Evolutionary conservation across 768 basidiomycete genomes (phyloP).

Genomic region (Suillus occidentalis): DNA sequence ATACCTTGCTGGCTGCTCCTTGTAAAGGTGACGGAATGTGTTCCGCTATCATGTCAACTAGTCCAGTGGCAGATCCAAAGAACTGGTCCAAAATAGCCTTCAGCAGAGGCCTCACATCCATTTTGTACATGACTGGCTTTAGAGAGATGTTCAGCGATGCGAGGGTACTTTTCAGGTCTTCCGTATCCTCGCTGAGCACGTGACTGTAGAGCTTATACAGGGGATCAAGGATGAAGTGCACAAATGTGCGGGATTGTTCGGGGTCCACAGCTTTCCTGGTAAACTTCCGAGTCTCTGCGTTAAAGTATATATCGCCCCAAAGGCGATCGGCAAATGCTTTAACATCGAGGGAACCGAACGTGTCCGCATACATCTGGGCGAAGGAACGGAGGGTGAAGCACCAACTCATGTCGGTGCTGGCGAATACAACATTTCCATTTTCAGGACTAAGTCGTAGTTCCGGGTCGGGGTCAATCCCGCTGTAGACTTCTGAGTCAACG

Average conservation of each 20-base stretch:
- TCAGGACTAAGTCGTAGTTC: slow-evolving; percentile 90
- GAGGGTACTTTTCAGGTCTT: slow-evolving; percentile 81
- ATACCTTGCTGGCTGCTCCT: slow-evolving; percentile 61
- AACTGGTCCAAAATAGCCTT: slow-evolving; percentile 95
- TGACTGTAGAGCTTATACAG: slow-evolving; percentile 96
- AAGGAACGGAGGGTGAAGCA: slow-evolving; percentile 95
- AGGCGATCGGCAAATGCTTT: slow-evolving; percentile 83
- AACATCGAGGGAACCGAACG: slow-evolving; percentile 86
- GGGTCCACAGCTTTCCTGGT: slow-evolving; percentile 80
- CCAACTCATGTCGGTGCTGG: slow-evolving; percentile 96
- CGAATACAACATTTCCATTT: slow-evolving; percentile 94
- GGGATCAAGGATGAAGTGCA: slow-evolving; percentile 95
- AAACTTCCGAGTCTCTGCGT: slow-evolving; percentile 83
- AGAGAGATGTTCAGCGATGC: slow-evolving; percentile 75
- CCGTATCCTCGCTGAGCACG: slow-evolving; percentile 92
- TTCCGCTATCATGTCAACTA: slow-evolving; percentile 90
- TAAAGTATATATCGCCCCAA: slow-evolving; percentile 98
- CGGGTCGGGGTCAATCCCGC: slow-evolving; percentile 86
- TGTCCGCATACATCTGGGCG: slow-evolving; percentile 94
- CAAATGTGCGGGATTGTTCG: slow-evolving; percentile 81
- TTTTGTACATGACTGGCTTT: slow-evolving; percentile 95
- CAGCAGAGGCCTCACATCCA: slow-evolving; percentile 94
- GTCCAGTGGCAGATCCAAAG: slow-evolving; percentile 86
- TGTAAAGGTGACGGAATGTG: slow-evolving; percentile 82
- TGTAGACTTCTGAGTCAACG: slow-evolving; percentile 25